Evolutionary conservation across 2,329 filamentous ascomycete genomes (phyloP).

Genomic region (Leptographium flavum): DNA sequence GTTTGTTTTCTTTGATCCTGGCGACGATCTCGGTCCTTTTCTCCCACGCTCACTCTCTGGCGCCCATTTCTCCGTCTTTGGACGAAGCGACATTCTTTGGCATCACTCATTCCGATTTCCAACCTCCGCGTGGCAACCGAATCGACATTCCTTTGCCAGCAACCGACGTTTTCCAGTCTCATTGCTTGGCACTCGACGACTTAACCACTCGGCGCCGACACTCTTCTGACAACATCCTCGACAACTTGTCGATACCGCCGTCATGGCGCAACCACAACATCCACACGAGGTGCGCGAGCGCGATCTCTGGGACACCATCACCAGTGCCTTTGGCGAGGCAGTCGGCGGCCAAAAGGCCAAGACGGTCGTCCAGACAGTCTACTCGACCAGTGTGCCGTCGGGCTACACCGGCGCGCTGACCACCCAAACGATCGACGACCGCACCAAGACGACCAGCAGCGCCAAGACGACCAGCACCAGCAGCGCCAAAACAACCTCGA

Average conservation of each 20-base stretch:
- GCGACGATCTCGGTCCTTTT: not conserved
- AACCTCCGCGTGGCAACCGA: not conserved
- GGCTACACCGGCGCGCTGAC: constrained; percentile 5
- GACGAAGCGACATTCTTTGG: not conserved
- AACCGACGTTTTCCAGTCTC: too few relatives aligned
- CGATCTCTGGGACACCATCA: constrained; percentile 9
- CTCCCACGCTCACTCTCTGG: not conserved
- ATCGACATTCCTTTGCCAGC: too few relatives aligned
- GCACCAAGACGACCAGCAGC: not conserved
- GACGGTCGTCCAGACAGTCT: constrained; percentile 2
- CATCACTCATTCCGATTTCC: not conserved
- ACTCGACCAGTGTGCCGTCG: not conserved
- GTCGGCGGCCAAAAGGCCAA: constrained; percentile 2
- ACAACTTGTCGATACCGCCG: not conserved
- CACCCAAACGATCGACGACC: not conserved
- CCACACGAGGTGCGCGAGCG: not conserved
- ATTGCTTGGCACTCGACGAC: too few relatives aligned
- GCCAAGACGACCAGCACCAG: not conserved
- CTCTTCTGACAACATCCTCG: not conserved
- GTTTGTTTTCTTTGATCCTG: not conserved
- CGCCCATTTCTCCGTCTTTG: not conserved
- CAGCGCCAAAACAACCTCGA: not conserved
- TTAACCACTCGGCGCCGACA: not conserved
- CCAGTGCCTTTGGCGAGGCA: constrained; percentile 8
- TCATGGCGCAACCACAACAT: constrained; percentile 6